Conservation (phyloP, 2,329 filamentous ascomycete species). For the Penicillium sp. region DNA sequence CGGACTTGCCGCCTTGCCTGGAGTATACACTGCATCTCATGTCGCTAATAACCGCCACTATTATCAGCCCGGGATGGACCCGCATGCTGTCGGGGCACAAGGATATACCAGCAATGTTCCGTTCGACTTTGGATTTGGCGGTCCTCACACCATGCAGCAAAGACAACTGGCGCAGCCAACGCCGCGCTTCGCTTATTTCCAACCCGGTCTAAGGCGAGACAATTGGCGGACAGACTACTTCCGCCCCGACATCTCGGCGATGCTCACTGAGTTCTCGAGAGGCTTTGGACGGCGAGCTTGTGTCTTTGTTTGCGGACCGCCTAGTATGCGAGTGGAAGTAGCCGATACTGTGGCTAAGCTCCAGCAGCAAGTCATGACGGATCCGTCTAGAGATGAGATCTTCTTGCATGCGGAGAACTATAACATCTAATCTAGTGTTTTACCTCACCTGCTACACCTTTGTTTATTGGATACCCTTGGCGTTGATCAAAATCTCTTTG, state of each 20-base stretch:
- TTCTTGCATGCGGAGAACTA: slow-evolving; percentile 97
- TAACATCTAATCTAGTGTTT: slow-evolving; percentile 66
- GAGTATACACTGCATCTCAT: slow-evolving; percentile 44
- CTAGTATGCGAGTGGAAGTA: slow-evolving; percentile 85
- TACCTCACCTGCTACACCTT: slow-evolving; percentile 7
- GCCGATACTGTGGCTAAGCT: slow-evolving; percentile 82
- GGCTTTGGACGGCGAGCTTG: slow-evolving; percentile 83
- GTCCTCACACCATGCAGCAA: slow-evolving; percentile 84
- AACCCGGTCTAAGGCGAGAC: slow-evolving; percentile 59
- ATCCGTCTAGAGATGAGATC: slow-evolving; percentile 81
- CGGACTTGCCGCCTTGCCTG: slow-evolving; percentile 79
- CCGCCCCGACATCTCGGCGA: slow-evolving; percentile 83
- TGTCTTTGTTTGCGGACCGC: slow-evolving; percentile 91
- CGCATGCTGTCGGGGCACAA: slow-evolving; percentile 12
- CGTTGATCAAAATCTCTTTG: slow-evolving; percentile 10
- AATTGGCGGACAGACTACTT: slow-evolving; percentile 95
- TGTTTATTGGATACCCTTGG: slow-evolving; percentile 28
- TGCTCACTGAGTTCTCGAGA: slow-evolving; percentile 81
- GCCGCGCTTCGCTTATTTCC: slow-evolving; percentile 86
- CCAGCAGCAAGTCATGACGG: slow-evolving; percentile 82
- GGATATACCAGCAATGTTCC: slow-evolving; percentile 22
- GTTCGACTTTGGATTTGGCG: slow-evolving; percentile 83
- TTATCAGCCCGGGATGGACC: slow-evolving; percentile 21
- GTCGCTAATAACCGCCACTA: slow-evolving; percentile 28
- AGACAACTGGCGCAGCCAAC: slow-evolving; percentile 64